Evolutionary conservation across 805 yeast genomes (phyloP), one percentile per base, ranked within the genome.

Genomic region (Clavispora vitiphila): DNA sequence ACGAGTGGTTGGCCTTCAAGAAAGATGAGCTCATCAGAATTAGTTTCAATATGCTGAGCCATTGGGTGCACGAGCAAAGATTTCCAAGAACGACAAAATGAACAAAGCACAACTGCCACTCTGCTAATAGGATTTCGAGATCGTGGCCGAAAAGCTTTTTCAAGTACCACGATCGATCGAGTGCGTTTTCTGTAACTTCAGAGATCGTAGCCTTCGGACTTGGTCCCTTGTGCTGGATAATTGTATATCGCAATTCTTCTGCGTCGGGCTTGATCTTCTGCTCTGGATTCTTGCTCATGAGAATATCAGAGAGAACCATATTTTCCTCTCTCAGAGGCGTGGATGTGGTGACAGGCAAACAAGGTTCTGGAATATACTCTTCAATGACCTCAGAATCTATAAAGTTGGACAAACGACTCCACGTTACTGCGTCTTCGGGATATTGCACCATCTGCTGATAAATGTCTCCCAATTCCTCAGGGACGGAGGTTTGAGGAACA

Each of bases 101-200:
- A 1, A 80, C 38, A 45, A 70, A 83, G 2, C 74, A 54, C 16
- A 81, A 54, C 48, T 80, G 78, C 6, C 80, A 53, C 51, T 84
- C 88, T 2, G 78, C 78, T 5, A 80, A 45, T 3, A 77, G 47
- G 2, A 54, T 35, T 0, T 53, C 54, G 15, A 34, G 49, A 39
- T 56, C 68, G 18, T 49, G 51, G 19, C 64, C 64, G 32, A 57
- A 71, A 7, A 75, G 53, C 26, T 65, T 48, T 15, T 60, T 50
- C 11, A 83, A 51, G 50, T 76, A 78, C 81, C 86, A 78, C 1
- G 84, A 67, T 49, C 79, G 77, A 56, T 86, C 91, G 14, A 77
- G 45, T 12, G 72, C 74, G 44, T 77, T 78, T 3, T 62, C 61
- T 0, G 67, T 61, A 1, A 47, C 46, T 12, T 27, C 19, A 11